A percentile compares a stretch with the other conserved stretches of the same genome.
Conservation (phyloP, 441 rosid species). For the Croton laevigatus region DNA sequence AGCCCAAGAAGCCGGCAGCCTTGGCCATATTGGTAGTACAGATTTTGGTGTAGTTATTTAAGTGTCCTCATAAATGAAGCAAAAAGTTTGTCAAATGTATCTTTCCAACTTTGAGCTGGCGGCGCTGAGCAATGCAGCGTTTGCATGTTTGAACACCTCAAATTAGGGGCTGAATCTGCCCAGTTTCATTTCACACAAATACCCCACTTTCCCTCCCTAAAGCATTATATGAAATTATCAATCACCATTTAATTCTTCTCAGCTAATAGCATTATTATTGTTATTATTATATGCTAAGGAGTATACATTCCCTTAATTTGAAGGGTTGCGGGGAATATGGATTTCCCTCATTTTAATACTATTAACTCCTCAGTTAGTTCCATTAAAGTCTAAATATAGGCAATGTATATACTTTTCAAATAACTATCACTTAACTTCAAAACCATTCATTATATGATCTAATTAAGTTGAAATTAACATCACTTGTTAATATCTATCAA, state of each 20-base stretch:
- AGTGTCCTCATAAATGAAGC: neutral
- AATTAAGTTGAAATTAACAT: neutral
- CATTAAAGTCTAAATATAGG: too few relatives aligned
- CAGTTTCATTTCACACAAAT: neutral
- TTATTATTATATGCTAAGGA: too few relatives aligned
- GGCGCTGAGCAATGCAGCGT: conserved; percentile 1
- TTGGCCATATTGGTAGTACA: neutral
- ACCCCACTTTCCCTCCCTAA: neutral
- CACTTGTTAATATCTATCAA: neutral
- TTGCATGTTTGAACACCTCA: neutral
- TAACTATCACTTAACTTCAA: neutral
- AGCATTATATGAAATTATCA: too few relatives aligned
- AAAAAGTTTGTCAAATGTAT: neutral
- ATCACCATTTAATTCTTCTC: too few relatives aligned
- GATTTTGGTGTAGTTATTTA: neutral
- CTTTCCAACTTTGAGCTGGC: neutral
- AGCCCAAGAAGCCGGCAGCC: neutral
- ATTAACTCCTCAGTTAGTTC: too few relatives aligned
- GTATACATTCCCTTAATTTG: too few relatives aligned
- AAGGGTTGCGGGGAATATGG: too few relatives aligned
- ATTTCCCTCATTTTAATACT: too few relatives aligned
- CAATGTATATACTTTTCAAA: conserved; percentile 2
- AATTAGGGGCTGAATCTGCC: conserved; percentile 8
- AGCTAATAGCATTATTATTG: too few relatives aligned
- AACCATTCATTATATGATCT: neutral